Base-by-base conservation (phyloP, 768 basidiomycete species). In the Pisolithus tinctorius region DNA sequence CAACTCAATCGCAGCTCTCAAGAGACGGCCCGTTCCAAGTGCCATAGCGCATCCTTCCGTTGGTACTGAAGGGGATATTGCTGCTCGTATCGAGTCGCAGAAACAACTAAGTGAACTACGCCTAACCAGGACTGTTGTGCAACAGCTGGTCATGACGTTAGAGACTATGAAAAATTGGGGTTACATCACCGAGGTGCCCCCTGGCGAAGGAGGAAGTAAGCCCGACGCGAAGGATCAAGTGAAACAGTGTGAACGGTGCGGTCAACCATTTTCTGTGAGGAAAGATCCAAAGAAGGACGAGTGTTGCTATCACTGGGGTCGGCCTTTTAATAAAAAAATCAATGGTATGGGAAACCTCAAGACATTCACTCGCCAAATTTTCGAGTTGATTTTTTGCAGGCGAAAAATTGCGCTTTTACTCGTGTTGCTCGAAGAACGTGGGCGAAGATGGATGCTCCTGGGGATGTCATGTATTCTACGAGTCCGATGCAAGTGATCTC, bases 391-490 rank as follows among this genome's bases (percentile, higher is more conserved):
- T 38, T 50, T 49, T 25, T 2, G 48, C 66, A 88, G 87, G 85
- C 39, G 80, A 92, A 63, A 82, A 77, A 59, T 70, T 79, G 41
- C 79, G 88, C 30, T 63, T 83, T 29, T 90, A 82, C 58, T 81
- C 75, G n/a, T 96, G 93, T 61, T 96, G 93, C 63, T 83, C 81
- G n/a, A 71, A 73, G 47, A 71, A 76, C 13, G 75, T 78, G 14
- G 70, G 71, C 9, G 76, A 83, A 25, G 72, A 75, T 34, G 89
- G 88, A 0, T 96, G 93, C 60, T 73, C 81, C 10, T 75, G 74
- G 46, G 92, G 93, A 1, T 82, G 83, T 3, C 96, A 99, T 64
- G 91, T 98, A 16, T 98, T 98, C 64, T 88, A 86, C 59, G 93
- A 97, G 65, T 75, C 75, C 0, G 75, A 81, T 25, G 68, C 80